Conservation (phyloP, 371 early-diverging fungal genomes). For the Mucor saturninus region DNA sequence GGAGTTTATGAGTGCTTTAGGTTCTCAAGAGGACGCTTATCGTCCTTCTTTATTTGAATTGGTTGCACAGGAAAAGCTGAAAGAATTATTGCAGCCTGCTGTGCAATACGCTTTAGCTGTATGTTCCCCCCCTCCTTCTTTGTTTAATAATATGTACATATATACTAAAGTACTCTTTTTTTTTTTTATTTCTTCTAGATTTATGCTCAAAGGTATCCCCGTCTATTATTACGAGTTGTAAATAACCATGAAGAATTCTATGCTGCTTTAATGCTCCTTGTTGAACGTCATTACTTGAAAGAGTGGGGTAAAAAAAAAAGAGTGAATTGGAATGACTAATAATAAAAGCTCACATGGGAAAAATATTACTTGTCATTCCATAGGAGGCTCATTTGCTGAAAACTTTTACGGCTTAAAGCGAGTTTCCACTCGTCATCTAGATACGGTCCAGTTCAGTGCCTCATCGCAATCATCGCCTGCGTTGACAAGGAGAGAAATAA, state of each 20-base stretch:
- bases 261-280: constrained; percentile 73
- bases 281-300: constrained; percentile 83
- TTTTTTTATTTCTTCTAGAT: constrained; percentile 39
- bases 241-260: constrained; percentile 83
- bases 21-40: constrained; percentile 71
- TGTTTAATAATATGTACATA: not conserved
- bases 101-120: constrained; percentile 84
- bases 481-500: constrained; percentile 57
- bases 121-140: constrained; percentile 21
- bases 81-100: constrained; percentile 85
- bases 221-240: constrained; percentile 76
- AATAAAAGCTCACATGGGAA: not conserved
- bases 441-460: constrained; percentile 28
- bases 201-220: constrained; percentile 91
- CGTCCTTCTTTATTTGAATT: constrained; percentile 92
- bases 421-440: constrained; percentile 44
- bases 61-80: constrained; percentile 82
- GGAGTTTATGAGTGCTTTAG: constrained; percentile 88
- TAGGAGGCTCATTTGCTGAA: constrained; percentile 89
- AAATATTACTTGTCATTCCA: not conserved
- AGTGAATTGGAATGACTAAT: constrained; percentile 8
- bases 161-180: not conserved
- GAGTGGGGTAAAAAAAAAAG: constrained; percentile 67
- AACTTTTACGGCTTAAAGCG: constrained; percentile 91
- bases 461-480: constrained; percentile 29